Conservation (phyloP, 2,329 filamentous ascomycete genomes). For the Trichoderma sp. region DNA sequence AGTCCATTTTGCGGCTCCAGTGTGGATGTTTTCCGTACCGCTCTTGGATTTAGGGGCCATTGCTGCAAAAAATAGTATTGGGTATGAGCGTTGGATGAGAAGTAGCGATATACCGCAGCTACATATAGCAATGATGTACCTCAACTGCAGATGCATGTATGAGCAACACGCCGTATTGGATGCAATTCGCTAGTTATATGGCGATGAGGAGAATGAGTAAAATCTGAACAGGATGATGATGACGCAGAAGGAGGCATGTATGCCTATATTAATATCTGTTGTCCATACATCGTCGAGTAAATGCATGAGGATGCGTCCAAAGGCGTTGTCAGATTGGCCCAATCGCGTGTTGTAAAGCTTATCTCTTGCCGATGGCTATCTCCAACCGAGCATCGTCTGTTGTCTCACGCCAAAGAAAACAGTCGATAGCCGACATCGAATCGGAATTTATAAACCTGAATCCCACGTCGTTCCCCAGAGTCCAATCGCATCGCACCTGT, state of each 20-base stretch:
- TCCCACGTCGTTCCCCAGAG: neutral
- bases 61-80: neutral
- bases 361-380: neutral
- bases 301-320: neutral
- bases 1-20: neutral
- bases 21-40: neutral
- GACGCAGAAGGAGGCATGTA: neutral
- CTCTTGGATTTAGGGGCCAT: neutral
- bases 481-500: neutral
- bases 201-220: too few species aligned
- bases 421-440: neutral
- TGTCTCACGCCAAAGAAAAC: neutral
- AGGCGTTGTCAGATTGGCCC: neutral
- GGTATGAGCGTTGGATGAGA: neutral
- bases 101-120: neutral
- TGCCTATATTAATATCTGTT: neutral
- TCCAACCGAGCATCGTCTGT: neutral
- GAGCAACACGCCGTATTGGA: too few species aligned
- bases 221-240: neutral
- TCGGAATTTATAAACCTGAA: too few species aligned
- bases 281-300: neutral
- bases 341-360: neutral
- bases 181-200: neutral
- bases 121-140: neutral
- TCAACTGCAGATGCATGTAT: neutral